Conservation (phyloP, 2,329 filamentous ascomycete genomes). For the Aspergillus unguis region DNA sequence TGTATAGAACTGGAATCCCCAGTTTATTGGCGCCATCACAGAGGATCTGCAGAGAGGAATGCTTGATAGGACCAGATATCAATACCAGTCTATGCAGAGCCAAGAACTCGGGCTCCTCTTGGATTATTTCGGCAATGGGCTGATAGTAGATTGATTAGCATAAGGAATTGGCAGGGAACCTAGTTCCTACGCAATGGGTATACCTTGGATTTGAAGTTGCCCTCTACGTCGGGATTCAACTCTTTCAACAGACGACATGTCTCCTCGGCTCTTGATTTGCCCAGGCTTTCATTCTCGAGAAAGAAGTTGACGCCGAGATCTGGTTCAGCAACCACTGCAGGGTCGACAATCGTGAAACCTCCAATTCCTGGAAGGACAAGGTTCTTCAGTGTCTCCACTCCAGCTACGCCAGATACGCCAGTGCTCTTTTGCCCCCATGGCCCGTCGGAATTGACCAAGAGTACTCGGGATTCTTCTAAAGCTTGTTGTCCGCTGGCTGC, state of each 20-base stretch:
- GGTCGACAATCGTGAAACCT: slow-evolving; percentile 85
- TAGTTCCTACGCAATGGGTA: slow-evolving; percentile 27
- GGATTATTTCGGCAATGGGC: slow-evolving; percentile 39
- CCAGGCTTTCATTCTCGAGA: slow-evolving; percentile 72
- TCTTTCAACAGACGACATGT: slow-evolving; percentile 75
- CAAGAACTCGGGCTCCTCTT: slow-evolving; percentile 37
- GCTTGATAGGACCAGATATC: slow-evolving; percentile 57
- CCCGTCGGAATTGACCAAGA: slow-evolving; percentile 72
- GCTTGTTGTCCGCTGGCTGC: slow-evolving; percentile 87
- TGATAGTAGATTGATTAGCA: slow-evolving; percentile 18
- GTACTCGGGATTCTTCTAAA: slow-evolving; percentile 85
- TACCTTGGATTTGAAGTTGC: slow-evolving; percentile 63
- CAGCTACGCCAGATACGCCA: slow-evolving; percentile 73
- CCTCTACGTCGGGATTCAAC: slow-evolving; percentile 87
- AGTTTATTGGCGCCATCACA: slow-evolving; percentile 52
- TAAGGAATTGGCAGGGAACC: not conserved
- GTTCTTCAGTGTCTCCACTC: slow-evolving; percentile 91
- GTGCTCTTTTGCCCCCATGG: slow-evolving; percentile 33
- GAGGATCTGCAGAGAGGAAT: slow-evolving; percentile 50
- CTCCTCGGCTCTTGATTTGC: slow-evolving; percentile 73
- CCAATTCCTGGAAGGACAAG: slow-evolving; percentile 92
- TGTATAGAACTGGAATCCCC: slow-evolving; percentile 71
- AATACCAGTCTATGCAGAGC: slow-evolving; percentile 59
- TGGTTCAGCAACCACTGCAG: slow-evolving; percentile 68
- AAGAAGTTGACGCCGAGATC: slow-evolving; percentile 98